Base-by-base conservation (phyloP, 2,329 filamentous ascomycete species). In the Botryotinia narcissicola region DNA sequence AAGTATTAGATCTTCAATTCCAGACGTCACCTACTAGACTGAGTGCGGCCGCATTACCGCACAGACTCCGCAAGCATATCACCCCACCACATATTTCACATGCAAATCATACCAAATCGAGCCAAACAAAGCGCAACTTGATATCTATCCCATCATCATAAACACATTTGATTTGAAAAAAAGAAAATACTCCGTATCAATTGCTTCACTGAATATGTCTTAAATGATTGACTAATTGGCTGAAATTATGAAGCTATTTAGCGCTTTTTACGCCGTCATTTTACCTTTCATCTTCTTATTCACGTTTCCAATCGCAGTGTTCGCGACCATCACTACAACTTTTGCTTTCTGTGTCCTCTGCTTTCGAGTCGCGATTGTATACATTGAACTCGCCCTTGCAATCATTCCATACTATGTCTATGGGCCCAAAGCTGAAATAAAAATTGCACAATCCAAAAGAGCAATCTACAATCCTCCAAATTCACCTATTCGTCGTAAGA, bases 271-370 rank as follows among this genome's bases (percentile, higher is more conserved):
- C 79, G 83, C 84, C 76, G 81, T 92, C 67, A 83, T 90, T 70
- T 84, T 91, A 70, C 89, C 90, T n/a, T 85, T 91, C 78, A 83
- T 92, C 76, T 85, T 89, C 78, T 75, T 91, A 75, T 84, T 91
- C 78, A 90, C 89, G 35, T 82, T 92, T 20, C 90, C 91, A 14
- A 85, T 92, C 71, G 85, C 88, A 77, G 79, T 92, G 68, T 87
- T 90, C 72, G 91, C 91, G 70, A 87, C 86, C 75, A 82, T 92
- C 75, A 92, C 91, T 46, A 89, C 90, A 72, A 86, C 85, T 7
- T 77, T 92, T 66, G 89, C 91, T 57, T 87, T 91, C 76, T 84
- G 87, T 54, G 84, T 91, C 51, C 86, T 93, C 67, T 85, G 88
- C 78, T 82, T 91, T 75, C 86, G 90, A 37, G 86, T 90, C 37